Percentiles rank a stretch among this genome's conserved stretches.
These are phyloP conservation scores for Colletotrichum trifolii DNA, from an alignment of 2,329 filamentous ascomycete genomes.

Conservation along the genomic window DNA sequence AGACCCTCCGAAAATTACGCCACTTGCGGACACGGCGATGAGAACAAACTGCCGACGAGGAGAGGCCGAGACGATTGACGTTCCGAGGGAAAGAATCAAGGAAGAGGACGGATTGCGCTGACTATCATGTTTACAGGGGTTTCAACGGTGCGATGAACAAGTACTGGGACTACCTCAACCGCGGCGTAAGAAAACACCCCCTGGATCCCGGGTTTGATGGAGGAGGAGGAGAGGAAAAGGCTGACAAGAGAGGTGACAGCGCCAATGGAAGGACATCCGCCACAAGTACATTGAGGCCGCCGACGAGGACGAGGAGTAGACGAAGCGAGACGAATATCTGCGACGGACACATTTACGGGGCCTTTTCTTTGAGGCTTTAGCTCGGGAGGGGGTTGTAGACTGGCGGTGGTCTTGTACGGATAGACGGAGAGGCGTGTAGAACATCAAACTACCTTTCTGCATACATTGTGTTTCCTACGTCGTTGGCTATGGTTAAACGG, in stretches of 20 bases:
- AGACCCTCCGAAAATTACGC: conserved; percentile 4
- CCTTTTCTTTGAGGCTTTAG: conserved; percentile 9
- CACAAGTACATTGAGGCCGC: conserved; percentile 81
- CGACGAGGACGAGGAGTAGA: conserved; percentile 69
- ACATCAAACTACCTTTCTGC: conserved; percentile 37
- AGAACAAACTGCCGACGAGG: background rate
- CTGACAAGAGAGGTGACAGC: conserved; percentile 64
- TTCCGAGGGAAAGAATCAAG: background rate
- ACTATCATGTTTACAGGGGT: conserved; percentile 63
- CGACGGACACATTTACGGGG: background rate
- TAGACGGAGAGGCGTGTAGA: conserved; percentile 39
- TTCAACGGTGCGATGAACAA: conserved; percentile 86
- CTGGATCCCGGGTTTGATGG: background rate
- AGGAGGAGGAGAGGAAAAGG: conserved; percentile 13
- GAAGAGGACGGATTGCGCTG: conserved; percentile 5
- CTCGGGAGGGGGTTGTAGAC: conserved; percentile 6
- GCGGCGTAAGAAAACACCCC: conserved; percentile 76
- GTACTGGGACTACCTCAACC: conserved; percentile 92
- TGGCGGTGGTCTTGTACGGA: conserved; percentile 30
- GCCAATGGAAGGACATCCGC: conserved; percentile 99
- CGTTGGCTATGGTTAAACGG: too few relatives aligned
- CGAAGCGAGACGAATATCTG: conserved; percentile 42
- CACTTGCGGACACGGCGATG: background rate
- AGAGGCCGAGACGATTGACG: background rate
- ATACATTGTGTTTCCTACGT: conserved; percentile 14